These are phyloP conservation scores for Saururus chinensis DNA, from an alignment of 164 flowering plant species.

Conservation along the genomic window DNA sequence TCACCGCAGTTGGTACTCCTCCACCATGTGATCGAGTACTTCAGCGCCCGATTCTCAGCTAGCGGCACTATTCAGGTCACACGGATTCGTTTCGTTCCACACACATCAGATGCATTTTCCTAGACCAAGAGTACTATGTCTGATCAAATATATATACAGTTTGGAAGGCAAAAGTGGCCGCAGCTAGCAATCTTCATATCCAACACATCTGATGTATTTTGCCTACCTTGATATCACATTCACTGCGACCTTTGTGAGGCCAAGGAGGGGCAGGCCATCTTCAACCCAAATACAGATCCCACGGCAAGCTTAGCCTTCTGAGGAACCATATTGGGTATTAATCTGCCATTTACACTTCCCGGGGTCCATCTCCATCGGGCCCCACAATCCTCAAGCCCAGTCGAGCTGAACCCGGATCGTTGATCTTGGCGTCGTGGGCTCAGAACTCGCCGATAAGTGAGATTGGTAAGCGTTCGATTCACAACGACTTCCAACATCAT, in stretches of 20 bases:
- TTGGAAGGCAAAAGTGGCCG: constrained; percentile 16
- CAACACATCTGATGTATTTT: constrained; percentile 2
- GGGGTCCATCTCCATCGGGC: constrained; percentile 16
- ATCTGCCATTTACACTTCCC: too few species aligned
- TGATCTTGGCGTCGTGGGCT: constrained; percentile 34
- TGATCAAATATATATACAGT: constrained; percentile 21
- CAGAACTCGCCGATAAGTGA: constrained; percentile 7
- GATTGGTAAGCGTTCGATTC: too few species aligned
- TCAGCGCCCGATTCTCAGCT: constrained; percentile 43
- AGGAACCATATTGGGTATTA: constrained; percentile 22
- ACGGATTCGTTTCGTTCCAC: constrained; percentile 34
- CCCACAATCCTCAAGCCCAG: constrained; percentile 17
- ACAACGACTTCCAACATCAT: constrained; percentile 20
- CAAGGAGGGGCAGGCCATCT: constrained; percentile 16
- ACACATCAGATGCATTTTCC: constrained; percentile 36
- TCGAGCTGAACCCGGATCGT: constrained; percentile 26
- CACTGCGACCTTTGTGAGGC: constrained; percentile 23
- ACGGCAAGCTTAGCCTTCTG: constrained; percentile 22
- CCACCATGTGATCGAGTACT: constrained; percentile 51
- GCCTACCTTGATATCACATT: neutral
- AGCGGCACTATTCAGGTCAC: constrained; percentile 21
- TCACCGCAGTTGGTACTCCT: constrained; percentile 46
- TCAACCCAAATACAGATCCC: constrained; percentile 10
- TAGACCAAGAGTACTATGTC: constrained; percentile 17
- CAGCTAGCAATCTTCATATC: constrained; percentile 48